Base-by-base conservation (phyloP, 1,139 yeast species). In the Geotrichum phurueaensis region DNA sequence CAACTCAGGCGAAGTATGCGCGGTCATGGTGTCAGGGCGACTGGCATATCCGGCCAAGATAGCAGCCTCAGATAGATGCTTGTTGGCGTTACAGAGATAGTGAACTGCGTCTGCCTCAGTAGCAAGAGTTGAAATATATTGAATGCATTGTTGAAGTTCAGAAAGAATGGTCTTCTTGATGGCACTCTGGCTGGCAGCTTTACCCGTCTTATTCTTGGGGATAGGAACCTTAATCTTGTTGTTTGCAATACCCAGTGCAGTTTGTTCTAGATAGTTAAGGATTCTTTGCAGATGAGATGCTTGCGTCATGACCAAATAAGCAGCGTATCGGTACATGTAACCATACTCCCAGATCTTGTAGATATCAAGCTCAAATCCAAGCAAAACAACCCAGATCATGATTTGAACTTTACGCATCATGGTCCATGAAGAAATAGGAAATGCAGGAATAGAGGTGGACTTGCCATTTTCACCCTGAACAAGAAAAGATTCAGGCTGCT, bases 341-440 rank as follows among this genome's bases (percentile, higher is more conserved):
- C 81, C 81, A 64, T 80, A 76, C 71, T 94, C 98, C 80, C 87
- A 87, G 1, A 81, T 78, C 66, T 85, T 84, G 71, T 88, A 89
- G 20, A 91, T 73, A 39, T 89, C 90, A 52, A 89, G 78, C 67
- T 88, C 94, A 67, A 91, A 83, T 1, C 97, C 96, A 62, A 84
- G 80, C 39, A 90, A 73, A 1, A 84, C 80, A n/a, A 86, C 83
- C 69, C 88, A 87, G 23, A 83, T 70, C 96, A 91, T 91, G 52
- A 82, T 75, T 53, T 79, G 79, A 51, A 91, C 73, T 70, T 94
- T 94, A 63, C 81, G 78, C 65, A 77, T 78, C 71, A 82, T 87
- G 0, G 87, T 78, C 83, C 85, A 91, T 0, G 90, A 82, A 2
- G 94, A 81, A 18, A 89, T 73, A 1, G 94, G 86, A 65, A 81